phyloP scores from a whole-genome alignment of 352 stramenopile species.

The Globisporangium rhizosaccharum region DNA sequence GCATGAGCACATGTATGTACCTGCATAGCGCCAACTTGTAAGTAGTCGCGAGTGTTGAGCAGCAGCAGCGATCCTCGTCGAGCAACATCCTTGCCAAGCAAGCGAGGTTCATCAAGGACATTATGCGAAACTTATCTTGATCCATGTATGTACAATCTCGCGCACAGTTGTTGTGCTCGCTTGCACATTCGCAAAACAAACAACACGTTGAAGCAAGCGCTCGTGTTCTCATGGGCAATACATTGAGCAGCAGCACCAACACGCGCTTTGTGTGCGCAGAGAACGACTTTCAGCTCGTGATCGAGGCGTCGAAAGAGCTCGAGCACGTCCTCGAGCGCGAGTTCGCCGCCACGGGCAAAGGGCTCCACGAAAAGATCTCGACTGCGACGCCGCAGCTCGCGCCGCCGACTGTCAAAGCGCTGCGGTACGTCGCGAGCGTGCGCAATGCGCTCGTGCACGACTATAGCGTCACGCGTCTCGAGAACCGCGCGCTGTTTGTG shows the following conservation, averaged over 20 bases:
- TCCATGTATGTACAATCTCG: no score
- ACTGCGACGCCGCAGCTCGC: slow-evolving; percentile 38
- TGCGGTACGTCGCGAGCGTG: slow-evolving; percentile 77
- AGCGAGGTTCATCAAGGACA: no score
- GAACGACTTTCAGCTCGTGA: slow-evolving; percentile 82
- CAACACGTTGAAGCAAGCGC: neutral
- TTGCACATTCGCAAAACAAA: no score
- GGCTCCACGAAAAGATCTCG: slow-evolving; percentile 71
- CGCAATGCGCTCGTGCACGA: slow-evolving; percentile 83
- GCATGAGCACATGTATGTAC: no score
- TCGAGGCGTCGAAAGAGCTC: slow-evolving; percentile 79
- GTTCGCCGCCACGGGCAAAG: slow-evolving; percentile 59
- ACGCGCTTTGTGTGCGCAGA: slow-evolving; percentile 25
- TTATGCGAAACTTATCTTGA: no score
- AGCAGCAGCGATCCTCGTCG: no score
- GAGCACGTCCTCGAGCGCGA: slow-evolving; percentile 61
- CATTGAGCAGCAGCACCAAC: neutral
- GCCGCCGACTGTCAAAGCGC: slow-evolving; percentile 42
- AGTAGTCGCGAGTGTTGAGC: no score
- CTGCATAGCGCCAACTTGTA: no score
- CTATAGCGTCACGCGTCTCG: slow-evolving; percentile 45
- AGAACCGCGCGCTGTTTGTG: slow-evolving; percentile 63
- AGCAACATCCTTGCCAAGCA: no score
- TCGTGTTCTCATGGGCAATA: slow-evolving; percentile 2
- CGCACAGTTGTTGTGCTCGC: no score